Conservation (phyloP, 495 filamentous ascomycete genomes). For the Cudoniella acicularis region DNA sequence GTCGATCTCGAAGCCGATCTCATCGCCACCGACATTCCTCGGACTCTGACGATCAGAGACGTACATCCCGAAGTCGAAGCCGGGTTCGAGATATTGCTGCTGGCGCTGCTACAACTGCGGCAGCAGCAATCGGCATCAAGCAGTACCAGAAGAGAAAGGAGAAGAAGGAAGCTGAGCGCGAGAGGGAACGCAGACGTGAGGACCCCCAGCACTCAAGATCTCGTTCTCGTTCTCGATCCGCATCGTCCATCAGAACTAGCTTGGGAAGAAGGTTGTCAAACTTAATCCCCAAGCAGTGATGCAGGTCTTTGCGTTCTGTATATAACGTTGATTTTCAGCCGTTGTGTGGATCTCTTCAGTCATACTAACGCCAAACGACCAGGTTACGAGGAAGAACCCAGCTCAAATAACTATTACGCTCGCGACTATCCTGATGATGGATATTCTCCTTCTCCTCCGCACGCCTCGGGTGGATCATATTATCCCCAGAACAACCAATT, state of each 20-base stretch:
- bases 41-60: constrained; percentile 23
- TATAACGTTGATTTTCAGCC: background rate
- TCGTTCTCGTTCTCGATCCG: constrained; percentile 23
- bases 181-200: constrained; percentile 33
- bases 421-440: constrained; percentile 27
- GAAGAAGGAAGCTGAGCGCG: constrained; percentile 35
- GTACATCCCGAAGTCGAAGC: constrained; percentile 53
- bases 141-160: constrained; percentile 63
- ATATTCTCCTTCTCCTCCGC: constrained; percentile 44
- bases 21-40: constrained; percentile 26
- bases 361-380: constrained; percentile 13
- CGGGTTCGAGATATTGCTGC: constrained; percentile 62
- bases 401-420: constrained; percentile 32
- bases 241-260: constrained; percentile 21
- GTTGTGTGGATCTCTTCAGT: constrained; percentile 13
- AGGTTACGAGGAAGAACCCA: constrained; percentile 31
- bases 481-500: constrained; percentile 40
- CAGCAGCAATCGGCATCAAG: constrained; percentile 73
- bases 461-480: constrained; percentile 49
- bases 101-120: constrained; percentile 65
- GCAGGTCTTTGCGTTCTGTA: background rate
- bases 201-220: constrained; percentile 27
- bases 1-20: constrained; percentile 40
- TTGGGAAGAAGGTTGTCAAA: constrained; percentile 23
- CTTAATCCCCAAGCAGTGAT: constrained; percentile 21